Percentiles rank a stretch among this genome's conserved stretches.
phyloP scores from a whole-genome alignment of 2,329 filamentous ascomycete genomes.

The Stagonosporopsis cucurbitacearum region DNA sequence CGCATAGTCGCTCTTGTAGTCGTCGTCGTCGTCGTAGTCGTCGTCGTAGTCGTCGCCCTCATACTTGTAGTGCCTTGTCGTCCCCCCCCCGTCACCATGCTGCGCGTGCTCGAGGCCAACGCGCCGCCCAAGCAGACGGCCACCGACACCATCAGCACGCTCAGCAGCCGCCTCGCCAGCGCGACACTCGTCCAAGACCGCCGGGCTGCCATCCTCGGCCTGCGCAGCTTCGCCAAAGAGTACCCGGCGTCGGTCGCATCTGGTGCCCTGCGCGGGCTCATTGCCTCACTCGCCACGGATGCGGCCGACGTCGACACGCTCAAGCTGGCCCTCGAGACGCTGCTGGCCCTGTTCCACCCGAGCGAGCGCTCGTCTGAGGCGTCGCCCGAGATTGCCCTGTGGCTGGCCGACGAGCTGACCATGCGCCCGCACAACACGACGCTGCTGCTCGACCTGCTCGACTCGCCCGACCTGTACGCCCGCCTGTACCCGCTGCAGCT shows the following conservation, averaged over 20 bases:
- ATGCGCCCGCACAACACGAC: constrained; percentile 97
- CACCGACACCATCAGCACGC: constrained; percentile 88
- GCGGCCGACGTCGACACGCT: constrained; percentile 94
- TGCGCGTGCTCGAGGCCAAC: constrained; percentile 68
- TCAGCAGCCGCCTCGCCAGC: constrained; percentile 85
- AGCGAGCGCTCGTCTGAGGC: constrained; percentile 77
- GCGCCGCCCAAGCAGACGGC: constrained; percentile 96
- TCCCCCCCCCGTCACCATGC: constrained; percentile 31
- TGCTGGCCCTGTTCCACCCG: constrained; percentile 87
- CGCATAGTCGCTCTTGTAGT: too few relatives aligned
- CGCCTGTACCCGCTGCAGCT: constrained; percentile 90
- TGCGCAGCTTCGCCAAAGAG: constrained; percentile 94
- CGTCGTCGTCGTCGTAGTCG: constrained; percentile 21
- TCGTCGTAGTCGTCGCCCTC: constrained; percentile 17
- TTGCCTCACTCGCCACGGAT: constrained; percentile 84
- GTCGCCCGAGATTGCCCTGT: constrained; percentile 93
- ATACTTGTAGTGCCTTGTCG: background rate
- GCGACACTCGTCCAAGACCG: constrained; percentile 94
- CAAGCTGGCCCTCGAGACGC: constrained; percentile 91
- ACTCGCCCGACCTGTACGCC: constrained; percentile 86
- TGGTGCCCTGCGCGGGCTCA: constrained; percentile 86
- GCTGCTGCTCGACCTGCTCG: constrained; percentile 85
- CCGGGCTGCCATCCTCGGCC: constrained; percentile 86
- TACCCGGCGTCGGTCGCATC: constrained; percentile 96
- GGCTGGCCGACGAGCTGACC: constrained; percentile 97